phyloP scores from a whole-genome alignment of 257 asterid genomes.

The Solanum neorickii region DNA sequence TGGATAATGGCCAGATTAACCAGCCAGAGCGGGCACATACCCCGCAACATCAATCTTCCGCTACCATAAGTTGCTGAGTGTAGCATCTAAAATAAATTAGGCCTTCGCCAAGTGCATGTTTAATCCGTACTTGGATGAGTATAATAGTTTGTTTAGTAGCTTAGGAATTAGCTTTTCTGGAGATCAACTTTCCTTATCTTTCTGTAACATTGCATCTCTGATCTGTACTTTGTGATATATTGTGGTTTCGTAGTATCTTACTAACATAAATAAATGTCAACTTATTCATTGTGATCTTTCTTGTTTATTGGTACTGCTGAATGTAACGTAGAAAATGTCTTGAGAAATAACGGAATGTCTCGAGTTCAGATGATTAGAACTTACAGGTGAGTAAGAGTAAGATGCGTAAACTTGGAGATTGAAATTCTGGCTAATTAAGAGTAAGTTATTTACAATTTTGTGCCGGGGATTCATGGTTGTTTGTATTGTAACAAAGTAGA shows the following conservation, averaged over 20 bases:
- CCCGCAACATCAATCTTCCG: conserved; percentile 48
- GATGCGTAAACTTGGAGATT: too few species aligned
- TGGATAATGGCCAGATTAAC: conserved; percentile 34
- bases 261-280: not conserved
- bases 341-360: not conserved
- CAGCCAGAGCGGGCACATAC: conserved; percentile 22
- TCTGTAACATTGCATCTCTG: not conserved
- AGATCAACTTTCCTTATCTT: not conserved
- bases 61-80: conserved; percentile 60
- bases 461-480: not conserved
- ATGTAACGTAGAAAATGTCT: not conserved
- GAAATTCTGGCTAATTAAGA: not conserved
- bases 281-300: not conserved
- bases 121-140: not conserved
- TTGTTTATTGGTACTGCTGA: not conserved
- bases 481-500: not conserved
- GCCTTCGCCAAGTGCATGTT: not conserved
- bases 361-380: not conserved
- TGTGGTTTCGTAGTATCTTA: not conserved
- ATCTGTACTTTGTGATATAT: not conserved
- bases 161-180: not conserved
- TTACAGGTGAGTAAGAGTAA: too few species aligned
- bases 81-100: not conserved
- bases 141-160: not conserved
- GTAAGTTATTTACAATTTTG: not conserved